Percentiles rank a stretch among this genome's conserved stretches.
These are phyloP conservation scores for Pistacia integerrima DNA, from an alignment of 345 rosid species.

Conservation along the genomic window DNA sequence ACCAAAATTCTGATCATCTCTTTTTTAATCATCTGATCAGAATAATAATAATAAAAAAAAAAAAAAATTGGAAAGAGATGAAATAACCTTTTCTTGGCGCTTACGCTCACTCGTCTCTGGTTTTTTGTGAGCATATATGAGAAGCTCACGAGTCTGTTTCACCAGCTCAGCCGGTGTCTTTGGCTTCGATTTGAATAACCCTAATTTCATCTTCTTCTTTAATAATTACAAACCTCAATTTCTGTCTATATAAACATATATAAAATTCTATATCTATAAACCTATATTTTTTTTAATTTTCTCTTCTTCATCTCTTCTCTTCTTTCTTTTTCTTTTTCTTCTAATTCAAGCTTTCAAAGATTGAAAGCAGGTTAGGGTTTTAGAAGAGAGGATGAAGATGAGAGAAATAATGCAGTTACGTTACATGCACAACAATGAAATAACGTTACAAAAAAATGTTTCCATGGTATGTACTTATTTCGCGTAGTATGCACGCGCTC, in stretches of 20 bases:
- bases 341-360: neutral
- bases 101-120: constrained; percentile 38
- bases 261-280: too few relatives aligned
- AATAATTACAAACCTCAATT: neutral
- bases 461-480: too few relatives aligned
- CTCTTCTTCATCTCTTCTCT: neutral
- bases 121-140: constrained; percentile 18
- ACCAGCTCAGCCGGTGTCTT: constrained; percentile 50
- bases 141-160: constrained; percentile 41
- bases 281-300: neutral
- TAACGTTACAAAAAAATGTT: neutral
- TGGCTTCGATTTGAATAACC: constrained; percentile 49
- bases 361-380: constrained; percentile 11
- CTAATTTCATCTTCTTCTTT: constrained; percentile 36
- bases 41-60: neutral
- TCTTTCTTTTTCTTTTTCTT: neutral
- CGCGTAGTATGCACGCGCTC: too few relatives aligned
- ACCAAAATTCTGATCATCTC: too few relatives aligned
- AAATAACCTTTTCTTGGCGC: constrained; percentile 49
- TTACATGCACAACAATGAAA: neutral
- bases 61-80: neutral
- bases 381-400: neutral
- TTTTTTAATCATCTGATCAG: neutral
- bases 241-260: too few relatives aligned
- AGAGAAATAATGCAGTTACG: neutral